Evolutionary conservation across 23 red algal species (phyloP).

Genomic region (Gracilaria domingensis): DNA sequence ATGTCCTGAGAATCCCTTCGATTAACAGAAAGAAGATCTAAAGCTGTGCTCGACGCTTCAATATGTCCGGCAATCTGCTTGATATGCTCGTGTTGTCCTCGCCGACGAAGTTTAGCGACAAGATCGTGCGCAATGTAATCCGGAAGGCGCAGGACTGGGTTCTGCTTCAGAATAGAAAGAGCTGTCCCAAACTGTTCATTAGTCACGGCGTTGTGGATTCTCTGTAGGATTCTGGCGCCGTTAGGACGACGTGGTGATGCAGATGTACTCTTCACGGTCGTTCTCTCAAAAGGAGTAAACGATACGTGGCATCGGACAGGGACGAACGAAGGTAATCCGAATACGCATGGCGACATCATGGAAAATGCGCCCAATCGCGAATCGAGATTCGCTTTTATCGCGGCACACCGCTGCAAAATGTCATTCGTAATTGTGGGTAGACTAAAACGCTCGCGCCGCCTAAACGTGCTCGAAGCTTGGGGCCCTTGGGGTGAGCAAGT

Average conservation of each 20-base stretch:
- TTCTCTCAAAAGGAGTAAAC: neutral
- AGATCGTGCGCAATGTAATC: conserved; percentile 43
- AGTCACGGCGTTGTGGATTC: conserved; percentile 37
- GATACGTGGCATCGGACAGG: conserved; percentile 25
- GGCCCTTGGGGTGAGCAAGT: neutral
- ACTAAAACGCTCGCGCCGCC: neutral
- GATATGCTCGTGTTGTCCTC: conserved; percentile 16
- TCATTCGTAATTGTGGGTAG: neutral
- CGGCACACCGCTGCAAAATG: neutral
- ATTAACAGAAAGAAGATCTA: conserved; percentile 12
- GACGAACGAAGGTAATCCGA: neutral
- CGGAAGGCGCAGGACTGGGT: conserved; percentile 44
- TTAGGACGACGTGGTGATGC: conserved; percentile 17
- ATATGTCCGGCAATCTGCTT: conserved; percentile 20
- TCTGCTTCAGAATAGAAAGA: conserved; percentile 37
- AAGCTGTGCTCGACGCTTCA: neutral
- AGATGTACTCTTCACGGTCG: neutral
- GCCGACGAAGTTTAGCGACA: conserved; percentile 31
- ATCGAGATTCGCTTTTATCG: neutral
- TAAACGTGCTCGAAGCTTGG: neutral
- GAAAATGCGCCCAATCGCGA: neutral
- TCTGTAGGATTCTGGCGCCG: conserved; percentile 19
- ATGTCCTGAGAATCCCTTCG: neutral
- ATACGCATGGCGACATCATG: neutral
- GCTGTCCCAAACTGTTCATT: conserved; percentile 45